Conservation (phyloP, 2,329 filamentous ascomycete genomes). For the Rasamsonia emersonii region DNA sequence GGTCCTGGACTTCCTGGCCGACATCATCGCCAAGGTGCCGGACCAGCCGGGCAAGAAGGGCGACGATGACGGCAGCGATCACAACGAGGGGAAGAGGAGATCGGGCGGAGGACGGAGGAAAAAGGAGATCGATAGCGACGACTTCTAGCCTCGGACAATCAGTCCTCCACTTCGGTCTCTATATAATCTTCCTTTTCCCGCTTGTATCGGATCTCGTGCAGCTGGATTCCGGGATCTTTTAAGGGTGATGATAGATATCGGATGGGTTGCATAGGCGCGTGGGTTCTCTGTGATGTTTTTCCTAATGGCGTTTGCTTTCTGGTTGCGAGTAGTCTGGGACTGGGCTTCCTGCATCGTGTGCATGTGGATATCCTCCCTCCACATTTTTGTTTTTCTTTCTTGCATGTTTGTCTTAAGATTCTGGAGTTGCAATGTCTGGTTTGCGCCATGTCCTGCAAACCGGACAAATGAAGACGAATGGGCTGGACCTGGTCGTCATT, state of each 20-base stretch:
- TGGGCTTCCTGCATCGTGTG: constrained; percentile 2
- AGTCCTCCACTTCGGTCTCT: too few species aligned
- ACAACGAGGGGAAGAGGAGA: constrained; percentile 40
- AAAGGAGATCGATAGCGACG: constrained; percentile 35
- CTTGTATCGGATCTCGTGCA: background rate
- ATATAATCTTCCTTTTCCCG: too few species aligned
- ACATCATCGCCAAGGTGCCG: constrained; percentile 80
- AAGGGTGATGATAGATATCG: constrained; percentile 1
- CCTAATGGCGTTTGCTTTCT: background rate
- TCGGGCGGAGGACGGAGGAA: constrained; percentile 31
- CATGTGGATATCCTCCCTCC: constrained; percentile 3
- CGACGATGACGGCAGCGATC: constrained; percentile 31
- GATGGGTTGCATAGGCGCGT: constrained; percentile 1
- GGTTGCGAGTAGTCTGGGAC: background rate
- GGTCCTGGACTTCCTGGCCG: constrained; percentile 86
- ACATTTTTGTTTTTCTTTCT: background rate
- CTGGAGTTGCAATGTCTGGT: too few species aligned
- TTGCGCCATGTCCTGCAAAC: too few species aligned
- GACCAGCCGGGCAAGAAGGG: constrained; percentile 46
- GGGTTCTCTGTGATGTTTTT: background rate
- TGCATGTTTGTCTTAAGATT: background rate
- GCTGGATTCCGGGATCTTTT: background rate
- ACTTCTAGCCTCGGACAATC: constrained; percentile 4
- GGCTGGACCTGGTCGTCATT: too few species aligned
- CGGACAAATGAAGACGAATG: too few species aligned